Percentiles rank a stretch among this genome's conserved stretches.
These are phyloP conservation scores for Pittosporum tobira DNA, from an alignment of 129 eudicot genomes.

Conservation along the genomic window DNA sequence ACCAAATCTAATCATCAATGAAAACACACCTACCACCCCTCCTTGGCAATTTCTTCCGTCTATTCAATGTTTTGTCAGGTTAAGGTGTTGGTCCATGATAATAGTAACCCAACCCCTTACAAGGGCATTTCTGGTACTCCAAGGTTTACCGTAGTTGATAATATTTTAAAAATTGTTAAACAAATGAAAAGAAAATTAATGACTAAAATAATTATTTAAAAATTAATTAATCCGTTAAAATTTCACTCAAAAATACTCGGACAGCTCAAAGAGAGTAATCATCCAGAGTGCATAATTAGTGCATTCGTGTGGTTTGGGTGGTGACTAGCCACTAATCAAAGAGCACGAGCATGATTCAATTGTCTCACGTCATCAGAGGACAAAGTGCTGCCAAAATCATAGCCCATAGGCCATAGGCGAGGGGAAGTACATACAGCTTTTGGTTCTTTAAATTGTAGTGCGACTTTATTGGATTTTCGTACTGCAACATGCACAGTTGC, in stretches of 20 bases:
- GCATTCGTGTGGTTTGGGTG: neutral
- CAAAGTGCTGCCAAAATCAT: neutral
- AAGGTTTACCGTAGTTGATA: no score
- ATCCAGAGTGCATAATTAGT: neutral
- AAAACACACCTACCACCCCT: conserved; percentile 16
- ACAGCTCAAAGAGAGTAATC: neutral
- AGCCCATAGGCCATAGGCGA: neutral
- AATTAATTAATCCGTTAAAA: no score
- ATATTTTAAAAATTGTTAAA: no score
- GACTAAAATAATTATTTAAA: no score
- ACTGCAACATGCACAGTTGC: neutral
- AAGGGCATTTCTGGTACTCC: neutral
- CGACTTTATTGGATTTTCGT: neutral
- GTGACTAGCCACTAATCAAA: conserved; percentile 2
- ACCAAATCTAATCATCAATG: conserved; percentile 7
- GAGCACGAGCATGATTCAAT: neutral
- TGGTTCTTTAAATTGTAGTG: neutral
- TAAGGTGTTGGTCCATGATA: neutral
- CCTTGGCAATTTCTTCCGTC: neutral
- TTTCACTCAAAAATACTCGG: no score
- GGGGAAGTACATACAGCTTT: conserved; percentile 1
- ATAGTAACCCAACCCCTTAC: neutral
- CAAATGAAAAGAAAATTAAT: no score
- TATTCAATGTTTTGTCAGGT: conserved; percentile 5
- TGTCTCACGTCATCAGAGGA: conserved; percentile 5